Base-by-base conservation (phyloP, 768 basidiomycete species). In the Suillus tomentosus region DNA sequence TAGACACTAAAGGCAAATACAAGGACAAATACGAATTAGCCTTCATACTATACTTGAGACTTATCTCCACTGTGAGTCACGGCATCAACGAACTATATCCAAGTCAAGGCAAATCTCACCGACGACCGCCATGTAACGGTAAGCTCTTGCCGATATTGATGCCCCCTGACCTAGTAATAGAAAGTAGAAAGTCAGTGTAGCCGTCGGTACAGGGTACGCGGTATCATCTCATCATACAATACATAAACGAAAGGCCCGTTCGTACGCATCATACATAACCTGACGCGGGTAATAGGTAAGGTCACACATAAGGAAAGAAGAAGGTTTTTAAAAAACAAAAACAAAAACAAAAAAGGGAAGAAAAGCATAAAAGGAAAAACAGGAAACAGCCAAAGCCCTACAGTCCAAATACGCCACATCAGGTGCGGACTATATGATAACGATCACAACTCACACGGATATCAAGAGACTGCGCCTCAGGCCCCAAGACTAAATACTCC, bases 381-480 rank as follows among this genome's bases (percentile, higher is more conserved):
- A 9, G 19, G 3, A 47, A n/a, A 15, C 19, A 45, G 51, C 50
- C 31, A 31, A 19, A 5, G 27, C 57, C 9, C 31, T 7, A 36
- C 22, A 63, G 47, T 27, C 43, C 47, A 37, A 19, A 42, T 13
- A 39, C 37, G 55, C 55, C 55, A 57, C 48, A 62, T 11, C 63
- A 15, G 63, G 51, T 62, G 64, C 63, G 64, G 65, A 31, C 31
- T 6, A 31, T 6, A 31, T 31, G 55, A 8, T 58, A 54, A 62
- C 43, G 53, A 6, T 6, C 31, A 24, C n/a, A 11, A 47, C 47
- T 62, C n/a, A 60, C 55, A 67, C 74, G 73, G 71, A 71, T 67
- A 74, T 74, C 73, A 76, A 57, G 67, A 67, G 66, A 72, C 73
- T 64, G 61, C 60, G 55, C 37, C 24, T 53, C 56, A 34, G 53